phyloP scores from a whole-genome alignment of 179 eudicot genomes.

The Vitellaria paradoxa region DNA sequence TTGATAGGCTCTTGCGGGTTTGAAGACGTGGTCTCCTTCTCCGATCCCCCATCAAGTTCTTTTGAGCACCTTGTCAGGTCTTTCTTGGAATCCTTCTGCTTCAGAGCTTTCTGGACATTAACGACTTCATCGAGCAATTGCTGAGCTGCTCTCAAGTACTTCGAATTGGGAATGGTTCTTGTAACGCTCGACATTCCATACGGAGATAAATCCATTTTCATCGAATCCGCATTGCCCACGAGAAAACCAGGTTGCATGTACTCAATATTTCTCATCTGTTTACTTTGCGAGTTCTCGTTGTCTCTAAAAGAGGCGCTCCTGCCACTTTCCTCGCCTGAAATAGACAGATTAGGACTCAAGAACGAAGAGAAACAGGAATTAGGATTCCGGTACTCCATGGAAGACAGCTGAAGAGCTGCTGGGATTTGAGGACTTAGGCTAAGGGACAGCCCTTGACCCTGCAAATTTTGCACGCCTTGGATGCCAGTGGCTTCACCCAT shows the following conservation, averaged over 20 bases:
- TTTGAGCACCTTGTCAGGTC: conserved; percentile 16
- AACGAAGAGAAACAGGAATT: conserved; percentile 25
- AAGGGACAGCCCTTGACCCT: conserved; percentile 49
- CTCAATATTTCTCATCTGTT: conserved; percentile 17
- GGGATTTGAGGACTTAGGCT: conserved; percentile 44
- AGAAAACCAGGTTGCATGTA: conserved; percentile 23
- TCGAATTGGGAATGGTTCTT: conserved; percentile 40
- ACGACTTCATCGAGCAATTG: conserved; percentile 69
- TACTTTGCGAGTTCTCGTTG: conserved; percentile 17
- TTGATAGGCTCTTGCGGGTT: conserved; percentile 16
- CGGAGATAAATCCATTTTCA: conserved; percentile 16
- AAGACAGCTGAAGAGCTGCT: conserved; percentile 21
- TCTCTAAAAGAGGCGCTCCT: conserved; percentile 9
- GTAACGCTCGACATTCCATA: conserved; percentile 28
- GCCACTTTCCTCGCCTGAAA: conserved; percentile 17
- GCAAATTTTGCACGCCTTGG: conserved; percentile 30
- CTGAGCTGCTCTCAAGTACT: conserved; percentile 58
- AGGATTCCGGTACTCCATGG: conserved; percentile 26
- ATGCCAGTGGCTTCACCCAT: conserved; percentile 22
- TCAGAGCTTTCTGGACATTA: conserved; percentile 45
- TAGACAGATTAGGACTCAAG: conserved; percentile 21
- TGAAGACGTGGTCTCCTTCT: conserved; percentile 24
- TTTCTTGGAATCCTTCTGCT: conserved; percentile 31
- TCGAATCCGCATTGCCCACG: conserved; percentile 12
- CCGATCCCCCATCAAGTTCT: conserved; percentile 25